These are phyloP conservation scores for Exophiala bonariae DNA, from an alignment of 2,329 filamentous ascomycete genomes.

Conservation along the genomic window DNA sequence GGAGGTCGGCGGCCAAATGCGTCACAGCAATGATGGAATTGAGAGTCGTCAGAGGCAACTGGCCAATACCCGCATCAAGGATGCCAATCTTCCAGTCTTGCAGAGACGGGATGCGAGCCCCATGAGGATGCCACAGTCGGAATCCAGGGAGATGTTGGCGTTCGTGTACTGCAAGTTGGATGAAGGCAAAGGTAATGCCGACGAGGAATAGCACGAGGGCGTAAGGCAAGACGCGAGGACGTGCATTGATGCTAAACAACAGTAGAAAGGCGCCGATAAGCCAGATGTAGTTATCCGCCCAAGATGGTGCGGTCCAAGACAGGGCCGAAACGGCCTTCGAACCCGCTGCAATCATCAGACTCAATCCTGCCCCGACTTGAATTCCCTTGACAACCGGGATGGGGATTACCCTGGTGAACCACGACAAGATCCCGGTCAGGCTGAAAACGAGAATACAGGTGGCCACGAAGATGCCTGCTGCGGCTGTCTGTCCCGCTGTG, in stretches of 20 bases:
- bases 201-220: constrained; percentile 70
- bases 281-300: constrained; percentile 78
- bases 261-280: constrained; percentile 70
- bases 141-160: constrained; percentile 47
- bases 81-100: constrained; percentile 55
- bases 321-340: constrained; percentile 66
- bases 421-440: constrained; percentile 72
- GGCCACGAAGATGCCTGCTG: constrained; percentile 79
- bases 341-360: constrained; percentile 76
- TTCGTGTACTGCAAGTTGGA: constrained; percentile 30
- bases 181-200: constrained; percentile 66
- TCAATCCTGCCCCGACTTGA: constrained; percentile 86
- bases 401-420: constrained; percentile 73
- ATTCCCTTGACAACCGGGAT: constrained; percentile 91
- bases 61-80: constrained; percentile 72
- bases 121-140: constrained; percentile 60
- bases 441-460: constrained; percentile 73
- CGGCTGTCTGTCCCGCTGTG: constrained; percentile 70
- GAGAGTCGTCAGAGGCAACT: constrained; percentile 85
- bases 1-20: constrained; percentile 73
- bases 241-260: constrained; percentile 64
- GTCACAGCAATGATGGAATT: constrained; percentile 90
- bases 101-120: constrained; percentile 45
- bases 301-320: constrained; percentile 64
- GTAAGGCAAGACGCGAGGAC: constrained; percentile 69